These are phyloP conservation scores for Trametes pubescens DNA, from an alignment of 1,284 basidiomycete species.

Conservation along the genomic window DNA sequence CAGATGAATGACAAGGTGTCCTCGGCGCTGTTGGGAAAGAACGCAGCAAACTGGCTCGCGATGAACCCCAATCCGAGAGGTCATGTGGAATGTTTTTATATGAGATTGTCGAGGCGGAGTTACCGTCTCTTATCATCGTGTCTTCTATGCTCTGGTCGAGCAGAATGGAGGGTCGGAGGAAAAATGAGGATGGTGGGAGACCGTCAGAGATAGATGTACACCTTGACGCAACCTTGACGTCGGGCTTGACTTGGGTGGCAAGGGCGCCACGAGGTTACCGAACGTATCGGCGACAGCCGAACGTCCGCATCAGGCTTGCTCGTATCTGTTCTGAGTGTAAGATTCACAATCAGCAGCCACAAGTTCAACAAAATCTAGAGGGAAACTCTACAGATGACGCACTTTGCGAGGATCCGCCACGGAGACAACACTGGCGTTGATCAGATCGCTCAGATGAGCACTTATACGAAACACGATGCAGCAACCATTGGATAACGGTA, in stretches of 20 bases:
- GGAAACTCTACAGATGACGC: too few relatives aligned
- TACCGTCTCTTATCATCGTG: too few relatives aligned
- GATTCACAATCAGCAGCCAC: too few relatives aligned
- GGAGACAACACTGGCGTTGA: too few relatives aligned
- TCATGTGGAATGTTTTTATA: neutral
- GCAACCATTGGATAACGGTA: conserved; percentile 25
- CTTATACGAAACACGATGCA: conserved; percentile 12
- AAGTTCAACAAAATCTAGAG: neutral
- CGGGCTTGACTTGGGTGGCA: neutral
- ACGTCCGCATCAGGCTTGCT: neutral
- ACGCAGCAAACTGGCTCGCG: neutral
- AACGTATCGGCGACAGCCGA: neutral
- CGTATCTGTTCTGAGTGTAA: too few relatives aligned
- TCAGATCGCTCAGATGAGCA: neutral
- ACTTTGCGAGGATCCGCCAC: too few relatives aligned
- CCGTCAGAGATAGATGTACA: neutral
- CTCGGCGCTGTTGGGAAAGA: neutral
- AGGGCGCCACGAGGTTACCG: neutral
- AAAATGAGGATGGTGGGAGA: too few relatives aligned
- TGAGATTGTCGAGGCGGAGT: too few relatives aligned
- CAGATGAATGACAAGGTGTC: conserved; percentile 4
- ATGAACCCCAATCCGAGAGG: neutral
- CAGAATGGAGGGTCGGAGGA: neutral
- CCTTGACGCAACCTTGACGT: neutral
- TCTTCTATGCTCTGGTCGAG: too few relatives aligned